These are phyloP conservation scores for Xylaria sp. DNA, from an alignment of 2,329 filamentous ascomycete species.

Conservation along the genomic window DNA sequence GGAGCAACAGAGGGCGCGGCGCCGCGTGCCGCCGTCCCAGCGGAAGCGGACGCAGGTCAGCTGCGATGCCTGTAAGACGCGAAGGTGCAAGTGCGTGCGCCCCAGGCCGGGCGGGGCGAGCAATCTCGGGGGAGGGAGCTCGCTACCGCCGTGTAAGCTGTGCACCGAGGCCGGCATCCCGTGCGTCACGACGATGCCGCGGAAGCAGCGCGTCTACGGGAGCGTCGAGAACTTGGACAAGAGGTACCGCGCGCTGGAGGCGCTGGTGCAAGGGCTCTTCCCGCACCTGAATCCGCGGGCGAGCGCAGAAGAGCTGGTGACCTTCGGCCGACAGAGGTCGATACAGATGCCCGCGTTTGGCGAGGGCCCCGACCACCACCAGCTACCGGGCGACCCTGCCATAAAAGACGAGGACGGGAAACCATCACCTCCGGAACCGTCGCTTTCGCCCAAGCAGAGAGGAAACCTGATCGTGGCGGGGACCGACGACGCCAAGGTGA, in stretches of 20 bases:
- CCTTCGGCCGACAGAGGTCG: slow-evolving; percentile 42
- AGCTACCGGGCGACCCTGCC: background rate
- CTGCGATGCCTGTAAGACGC: slow-evolving; percentile 42
- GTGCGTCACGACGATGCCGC: slow-evolving; percentile 47
- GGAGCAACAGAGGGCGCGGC: slow-evolving; percentile 32
- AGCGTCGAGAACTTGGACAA: slow-evolving; percentile 49
- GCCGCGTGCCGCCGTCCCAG: slow-evolving; percentile 40
- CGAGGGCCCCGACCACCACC: slow-evolving; percentile 5
- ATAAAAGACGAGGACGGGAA: background rate
- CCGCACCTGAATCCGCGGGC: slow-evolving; percentile 42
- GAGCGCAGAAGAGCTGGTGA: slow-evolving; percentile 43
- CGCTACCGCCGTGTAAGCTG: slow-evolving; percentile 40
- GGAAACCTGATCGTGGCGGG: slow-evolving; percentile 7
- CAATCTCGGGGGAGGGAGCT: slow-evolving; percentile 20
- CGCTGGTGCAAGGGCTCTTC: slow-evolving; percentile 45
- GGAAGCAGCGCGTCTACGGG: slow-evolving; percentile 49
- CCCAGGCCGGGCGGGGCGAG: slow-evolving; percentile 8
- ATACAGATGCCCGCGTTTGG: slow-evolving; percentile 41
- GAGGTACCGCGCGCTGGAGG: slow-evolving; percentile 46
- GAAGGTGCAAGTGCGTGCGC: slow-evolving; percentile 41
- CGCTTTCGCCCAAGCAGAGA: background rate
- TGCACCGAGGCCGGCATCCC: slow-evolving; percentile 42
- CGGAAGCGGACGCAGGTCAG: slow-evolving; percentile 40
- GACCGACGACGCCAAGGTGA: slow-evolving; percentile 11
- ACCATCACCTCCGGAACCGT: background rate